Evolutionary conservation across 208 protist species (phyloP).

Genomic region (Borovskyia barvae): DNA sequence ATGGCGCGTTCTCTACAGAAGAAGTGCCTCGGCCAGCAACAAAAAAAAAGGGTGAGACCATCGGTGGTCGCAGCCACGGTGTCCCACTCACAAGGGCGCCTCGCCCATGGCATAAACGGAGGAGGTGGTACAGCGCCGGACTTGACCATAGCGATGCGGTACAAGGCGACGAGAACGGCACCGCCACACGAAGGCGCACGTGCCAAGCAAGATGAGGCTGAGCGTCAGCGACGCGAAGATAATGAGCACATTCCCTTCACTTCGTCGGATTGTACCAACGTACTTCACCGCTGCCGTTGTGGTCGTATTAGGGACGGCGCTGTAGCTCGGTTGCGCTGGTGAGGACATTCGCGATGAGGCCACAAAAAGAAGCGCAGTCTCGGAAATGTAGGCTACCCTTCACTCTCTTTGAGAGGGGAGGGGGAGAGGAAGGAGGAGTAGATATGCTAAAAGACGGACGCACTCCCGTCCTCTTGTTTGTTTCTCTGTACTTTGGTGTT

Average conservation of each 20-base stretch:
- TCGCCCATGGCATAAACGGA: not conserved
- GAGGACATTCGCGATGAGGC: too few relatives aligned
- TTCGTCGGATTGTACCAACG: conserved; percentile 24
- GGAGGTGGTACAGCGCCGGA: conserved; percentile 11
- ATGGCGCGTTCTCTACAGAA: too few relatives aligned
- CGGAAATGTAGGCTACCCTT: too few relatives aligned
- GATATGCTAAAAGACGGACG: too few relatives aligned
- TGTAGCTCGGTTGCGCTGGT: conserved; percentile 1
- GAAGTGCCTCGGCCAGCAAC: too few relatives aligned
- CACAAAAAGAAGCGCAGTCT: too few relatives aligned
- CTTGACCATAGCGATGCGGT: conserved; percentile 22
- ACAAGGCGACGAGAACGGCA: conserved; percentile 19
- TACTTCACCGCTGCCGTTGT: conserved; percentile 2
- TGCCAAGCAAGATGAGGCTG: conserved; percentile 26
- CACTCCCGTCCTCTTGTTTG: too few relatives aligned
- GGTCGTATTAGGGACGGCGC: not conserved
- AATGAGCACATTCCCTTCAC: conserved; percentile 32
- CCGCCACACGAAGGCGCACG: conserved; percentile 16
- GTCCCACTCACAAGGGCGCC: not conserved
- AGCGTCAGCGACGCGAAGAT: conserved; percentile 39
- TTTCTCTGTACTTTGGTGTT: too few relatives aligned
- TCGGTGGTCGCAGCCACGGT: too few relatives aligned
- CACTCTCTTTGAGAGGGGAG: too few relatives aligned
- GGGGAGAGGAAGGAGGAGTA: too few relatives aligned
- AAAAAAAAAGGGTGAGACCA: too few relatives aligned